Conservation (phyloP, 1,139 yeast genomes). For the Spathaspora sp. region DNA sequence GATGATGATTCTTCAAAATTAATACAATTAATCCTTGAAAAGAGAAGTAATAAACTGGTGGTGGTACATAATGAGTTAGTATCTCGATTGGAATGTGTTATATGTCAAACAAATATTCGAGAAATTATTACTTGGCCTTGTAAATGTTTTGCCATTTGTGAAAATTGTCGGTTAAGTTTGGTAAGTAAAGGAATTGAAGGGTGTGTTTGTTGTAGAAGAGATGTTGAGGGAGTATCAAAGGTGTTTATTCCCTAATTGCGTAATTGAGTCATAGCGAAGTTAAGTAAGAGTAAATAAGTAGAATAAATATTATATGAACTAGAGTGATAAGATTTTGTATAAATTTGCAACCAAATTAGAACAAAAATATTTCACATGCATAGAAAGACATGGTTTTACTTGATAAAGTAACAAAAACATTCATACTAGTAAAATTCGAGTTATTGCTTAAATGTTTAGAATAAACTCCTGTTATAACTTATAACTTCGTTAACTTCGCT, state of each 20-base stretch:
- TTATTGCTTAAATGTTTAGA: too few species aligned
- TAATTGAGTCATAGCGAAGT: background rate
- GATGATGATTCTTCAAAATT: slow-evolving; percentile 21
- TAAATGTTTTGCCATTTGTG: slow-evolving; percentile 84
- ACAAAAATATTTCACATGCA: background rate
- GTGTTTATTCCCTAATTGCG: slow-evolving; percentile 50
- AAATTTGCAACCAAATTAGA: background rate
- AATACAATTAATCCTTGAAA: slow-evolving; percentile 18
- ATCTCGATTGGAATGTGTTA: slow-evolving; percentile 58
- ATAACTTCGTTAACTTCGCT: too few species aligned
- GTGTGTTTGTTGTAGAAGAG: slow-evolving; percentile 82
- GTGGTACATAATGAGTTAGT: slow-evolving; percentile 14
- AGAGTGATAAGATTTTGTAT: background rate
- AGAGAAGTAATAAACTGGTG: slow-evolving; percentile 13
- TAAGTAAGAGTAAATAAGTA: too few species aligned
- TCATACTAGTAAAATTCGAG: too few species aligned
- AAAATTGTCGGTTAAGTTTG: slow-evolving; percentile 73
- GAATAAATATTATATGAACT: too few species aligned
- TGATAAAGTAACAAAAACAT: background rate
- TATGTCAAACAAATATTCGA: slow-evolving; percentile 74
- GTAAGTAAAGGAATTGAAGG: slow-evolving; percentile 73
- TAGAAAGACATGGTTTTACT: too few species aligned
- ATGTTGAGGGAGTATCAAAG: slow-evolving; percentile 58
- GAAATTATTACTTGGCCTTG: slow-evolving; percentile 93
- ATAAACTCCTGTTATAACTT: background rate